Base-by-base conservation (phyloP, 2,329 filamentous ascomycete species). In the Cladorrhinum sp. region DNA sequence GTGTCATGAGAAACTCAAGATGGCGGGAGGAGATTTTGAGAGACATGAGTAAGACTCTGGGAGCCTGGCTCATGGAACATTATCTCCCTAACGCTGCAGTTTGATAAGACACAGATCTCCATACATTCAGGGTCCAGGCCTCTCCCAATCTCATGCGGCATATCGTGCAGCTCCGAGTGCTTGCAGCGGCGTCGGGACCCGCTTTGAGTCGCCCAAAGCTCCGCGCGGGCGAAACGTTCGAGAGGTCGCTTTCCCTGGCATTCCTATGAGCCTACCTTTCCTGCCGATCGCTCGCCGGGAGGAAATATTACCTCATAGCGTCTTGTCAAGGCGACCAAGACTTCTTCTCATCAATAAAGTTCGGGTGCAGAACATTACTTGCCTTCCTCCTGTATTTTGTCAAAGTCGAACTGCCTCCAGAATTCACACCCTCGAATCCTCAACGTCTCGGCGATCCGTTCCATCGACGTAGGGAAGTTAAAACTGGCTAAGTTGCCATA, bases 121-220 rank as follows among this genome's bases (percentile, higher is more conserved):
- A 29, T 62, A 53, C 63, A 54, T 52, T 41, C 10, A 45, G 38
- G 38, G 52, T 24, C 52, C 25, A 29, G 52, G 45, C 18, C 59
- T 3, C 50, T 29, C 59, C 41, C 62, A 57, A 58, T 58, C 53
- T 59, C 50, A 49, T 58, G 58, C 64, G 59, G 62, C 48, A 60
- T 53, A 36, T 53, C 32, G 57, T 62, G 62, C 59, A 64, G 55
- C 50, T 23, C 41, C 41, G 18, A 45, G 32, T 50, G 23, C 60
- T 60, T 36, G 62, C 57, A 62, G 60, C 58, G 32, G 25, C 55
- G 20, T 57, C 53, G 50, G 41, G 64, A 56, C 62, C 61, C 60
- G 64, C 62, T 65, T 54, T 64, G 60, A 64, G 62, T 64, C 56
- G 64, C 56, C 29, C 49, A 36, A 53, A 52, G 23, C n/a, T 22